These are phyloP conservation scores for Omphalea diandra DNA, from an alignment of 441 rosid genomes.

Conservation along the genomic window DNA sequence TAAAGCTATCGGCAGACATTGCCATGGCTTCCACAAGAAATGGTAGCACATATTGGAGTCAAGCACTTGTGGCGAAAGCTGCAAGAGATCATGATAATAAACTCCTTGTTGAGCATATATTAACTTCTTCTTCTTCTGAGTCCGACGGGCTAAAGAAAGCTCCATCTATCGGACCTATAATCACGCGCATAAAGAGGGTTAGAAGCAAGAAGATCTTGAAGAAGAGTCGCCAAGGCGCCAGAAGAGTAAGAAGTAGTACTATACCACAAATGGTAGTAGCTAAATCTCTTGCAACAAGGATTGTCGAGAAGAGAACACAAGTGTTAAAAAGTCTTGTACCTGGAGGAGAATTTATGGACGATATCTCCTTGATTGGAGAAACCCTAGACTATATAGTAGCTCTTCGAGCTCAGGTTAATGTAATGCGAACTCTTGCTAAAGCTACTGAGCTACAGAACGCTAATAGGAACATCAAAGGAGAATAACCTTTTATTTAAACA, in stretches of 20 bases:
- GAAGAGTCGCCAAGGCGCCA: constrained; percentile 33
- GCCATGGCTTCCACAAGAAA: constrained; percentile 82
- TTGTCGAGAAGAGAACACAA: constrained; percentile 56
- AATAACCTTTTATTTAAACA: constrained; percentile 15
- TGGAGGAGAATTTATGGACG: constrained; percentile 69
- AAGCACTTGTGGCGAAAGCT: constrained; percentile 61
- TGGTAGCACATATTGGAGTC: constrained; percentile 73
- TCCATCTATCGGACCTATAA: not conserved
- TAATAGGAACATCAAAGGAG: constrained; percentile 31
- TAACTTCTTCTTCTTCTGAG: constrained; percentile 31
- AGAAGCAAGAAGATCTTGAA: constrained; percentile 65
- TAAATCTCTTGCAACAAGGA: constrained; percentile 36
- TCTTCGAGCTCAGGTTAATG: constrained; percentile 78
- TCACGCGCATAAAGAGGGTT: constrained; percentile 33
- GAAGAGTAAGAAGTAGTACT: constrained; percentile 34
- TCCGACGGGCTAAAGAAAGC: constrained; percentile 22
- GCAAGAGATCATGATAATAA: constrained; percentile 34
- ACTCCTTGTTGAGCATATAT: constrained; percentile 34
- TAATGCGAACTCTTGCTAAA: constrained; percentile 58
- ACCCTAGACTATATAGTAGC: constrained; percentile 80
- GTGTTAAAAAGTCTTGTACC: constrained; percentile 70
- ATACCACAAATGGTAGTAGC: constrained; percentile 23
- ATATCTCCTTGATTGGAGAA: constrained; percentile 57
- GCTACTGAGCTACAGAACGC: constrained; percentile 32
- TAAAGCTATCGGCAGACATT: constrained; percentile 81